Evolutionary conservation across 495 filamentous ascomycete species (phyloP).

Genomic region (Penicillium goetzii): DNA sequence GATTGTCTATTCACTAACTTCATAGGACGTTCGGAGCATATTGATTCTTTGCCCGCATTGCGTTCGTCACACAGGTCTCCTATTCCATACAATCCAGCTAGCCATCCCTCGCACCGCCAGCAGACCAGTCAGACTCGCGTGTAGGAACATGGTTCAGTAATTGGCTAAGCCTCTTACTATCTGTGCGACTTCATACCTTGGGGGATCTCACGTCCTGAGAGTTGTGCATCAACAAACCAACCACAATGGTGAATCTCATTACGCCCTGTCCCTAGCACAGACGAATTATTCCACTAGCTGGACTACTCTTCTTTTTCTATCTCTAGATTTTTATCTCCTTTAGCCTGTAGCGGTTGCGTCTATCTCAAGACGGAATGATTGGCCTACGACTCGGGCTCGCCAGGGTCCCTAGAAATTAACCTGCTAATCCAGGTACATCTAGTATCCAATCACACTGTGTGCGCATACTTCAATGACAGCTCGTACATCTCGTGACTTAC

Average conservation of each 20-base stretch:
- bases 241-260: neutral
- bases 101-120: neutral
- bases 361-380: neutral
- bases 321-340: neutral
- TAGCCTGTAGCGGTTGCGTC: neutral
- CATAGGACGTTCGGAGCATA: neutral
- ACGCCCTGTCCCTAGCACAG: neutral
- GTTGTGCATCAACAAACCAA: neutral
- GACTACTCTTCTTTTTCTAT: neutral
- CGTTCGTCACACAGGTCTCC: slow-evolving; percentile 6
- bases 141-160: neutral
- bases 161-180: neutral
- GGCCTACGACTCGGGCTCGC: neutral
- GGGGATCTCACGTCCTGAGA: neutral
- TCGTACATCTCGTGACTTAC: too few relatives aligned
- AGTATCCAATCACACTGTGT: too few relatives aligned
- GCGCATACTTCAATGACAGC: too few relatives aligned
- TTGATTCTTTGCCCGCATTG: neutral
- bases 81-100: slow-evolving; percentile 1
- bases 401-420: neutral
- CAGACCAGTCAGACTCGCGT: slow-evolving; percentile 2
- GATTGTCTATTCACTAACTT: neutral
- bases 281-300: neutral
- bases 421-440: too few relatives aligned
- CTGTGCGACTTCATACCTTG: neutral